Evolutionary conservation across 148 eudicot species (phyloP).

Genomic region (Tetragonia tetragonoides): DNA sequence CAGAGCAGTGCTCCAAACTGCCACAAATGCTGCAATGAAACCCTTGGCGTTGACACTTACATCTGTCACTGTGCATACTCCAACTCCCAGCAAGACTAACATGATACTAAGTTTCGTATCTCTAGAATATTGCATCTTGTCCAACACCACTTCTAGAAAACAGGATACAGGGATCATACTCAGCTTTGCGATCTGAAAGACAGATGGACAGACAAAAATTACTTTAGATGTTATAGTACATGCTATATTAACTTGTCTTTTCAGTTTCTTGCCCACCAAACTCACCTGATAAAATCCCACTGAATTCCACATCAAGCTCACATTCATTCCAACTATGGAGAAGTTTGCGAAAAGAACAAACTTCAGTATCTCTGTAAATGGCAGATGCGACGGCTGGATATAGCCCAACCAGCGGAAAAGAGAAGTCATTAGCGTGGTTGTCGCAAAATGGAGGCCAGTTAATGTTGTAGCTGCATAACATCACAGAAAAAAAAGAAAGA

Average conservation of each 20-base stretch:
- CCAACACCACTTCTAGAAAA: slow-evolving; percentile 58
- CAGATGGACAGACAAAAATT: slow-evolving; percentile 2
- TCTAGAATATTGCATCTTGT: slow-evolving; percentile 57
- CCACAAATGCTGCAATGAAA: slow-evolving; percentile 62
- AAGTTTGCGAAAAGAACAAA: slow-evolving; percentile 76
- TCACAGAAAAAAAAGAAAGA: neutral
- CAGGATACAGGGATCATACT: slow-evolving; percentile 81
- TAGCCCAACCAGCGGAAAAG: slow-evolving; percentile 56
- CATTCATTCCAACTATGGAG: slow-evolving; percentile 83
- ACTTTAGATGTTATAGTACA: neutral
- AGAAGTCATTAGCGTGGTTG: slow-evolving; percentile 66
- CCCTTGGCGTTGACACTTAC: slow-evolving; percentile 68
- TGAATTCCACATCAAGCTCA: slow-evolving; percentile 88
- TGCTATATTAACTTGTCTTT: neutral
- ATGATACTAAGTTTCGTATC: slow-evolving; percentile 68
- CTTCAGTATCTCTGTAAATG: slow-evolving; percentile 51
- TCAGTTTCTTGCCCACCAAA: slow-evolving; percentile 2
- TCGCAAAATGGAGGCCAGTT: slow-evolving; percentile 72
- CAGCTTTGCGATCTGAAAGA: slow-evolving; percentile 70
- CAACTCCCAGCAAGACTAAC: slow-evolving; percentile 64
- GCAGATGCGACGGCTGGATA: slow-evolving; percentile 58
- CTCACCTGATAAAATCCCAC: slow-evolving; percentile 82
- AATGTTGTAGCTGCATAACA: slow-evolving; percentile 68
- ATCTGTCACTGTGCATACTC: slow-evolving; percentile 71
- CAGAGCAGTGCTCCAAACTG: slow-evolving; percentile 75